Conservation (phyloP, 306 rosid species). For the Prosopis cineraria region DNA sequence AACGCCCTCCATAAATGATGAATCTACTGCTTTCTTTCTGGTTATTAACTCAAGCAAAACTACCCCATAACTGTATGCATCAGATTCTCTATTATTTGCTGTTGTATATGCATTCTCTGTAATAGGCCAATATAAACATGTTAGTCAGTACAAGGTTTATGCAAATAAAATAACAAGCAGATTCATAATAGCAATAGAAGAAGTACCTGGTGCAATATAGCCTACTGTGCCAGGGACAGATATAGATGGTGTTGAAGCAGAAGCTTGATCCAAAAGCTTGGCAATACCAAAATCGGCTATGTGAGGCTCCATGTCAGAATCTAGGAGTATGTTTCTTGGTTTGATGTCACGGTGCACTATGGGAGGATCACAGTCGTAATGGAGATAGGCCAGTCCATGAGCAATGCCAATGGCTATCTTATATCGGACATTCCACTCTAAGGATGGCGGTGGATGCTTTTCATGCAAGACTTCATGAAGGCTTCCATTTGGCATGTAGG, state of each 20-base stretch:
- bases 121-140: conserved; percentile 22
- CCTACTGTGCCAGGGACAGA: conserved; percentile 72
- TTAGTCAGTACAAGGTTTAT: not conserved
- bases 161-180: conserved; percentile 15
- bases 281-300: conserved; percentile 88
- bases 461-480: conserved; percentile 76
- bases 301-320: conserved; percentile 80
- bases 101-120: conserved; percentile 74
- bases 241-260: conserved; percentile 43
- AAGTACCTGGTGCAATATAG: conserved; percentile 66
- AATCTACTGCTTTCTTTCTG: conserved; percentile 65
- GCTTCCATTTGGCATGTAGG: conserved; percentile 82
- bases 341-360: conserved; percentile 89
- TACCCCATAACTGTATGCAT: conserved; percentile 83
- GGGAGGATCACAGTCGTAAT: conserved; percentile 76
- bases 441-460: conserved; percentile 45
- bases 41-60: conserved; percentile 81
- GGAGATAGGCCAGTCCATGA: conserved; percentile 79
- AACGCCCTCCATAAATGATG: conserved; percentile 50
- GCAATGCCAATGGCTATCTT: conserved; percentile 76
- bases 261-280: conserved; percentile 70
- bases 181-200: not conserved
- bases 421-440: conserved; percentile 69
- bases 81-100: conserved; percentile 54
- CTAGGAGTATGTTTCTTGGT: conserved; percentile 77